These are phyloP conservation scores for Bacidia gigantensis DNA, from an alignment of 495 filamentous ascomycete species.

Conservation along the genomic window DNA sequence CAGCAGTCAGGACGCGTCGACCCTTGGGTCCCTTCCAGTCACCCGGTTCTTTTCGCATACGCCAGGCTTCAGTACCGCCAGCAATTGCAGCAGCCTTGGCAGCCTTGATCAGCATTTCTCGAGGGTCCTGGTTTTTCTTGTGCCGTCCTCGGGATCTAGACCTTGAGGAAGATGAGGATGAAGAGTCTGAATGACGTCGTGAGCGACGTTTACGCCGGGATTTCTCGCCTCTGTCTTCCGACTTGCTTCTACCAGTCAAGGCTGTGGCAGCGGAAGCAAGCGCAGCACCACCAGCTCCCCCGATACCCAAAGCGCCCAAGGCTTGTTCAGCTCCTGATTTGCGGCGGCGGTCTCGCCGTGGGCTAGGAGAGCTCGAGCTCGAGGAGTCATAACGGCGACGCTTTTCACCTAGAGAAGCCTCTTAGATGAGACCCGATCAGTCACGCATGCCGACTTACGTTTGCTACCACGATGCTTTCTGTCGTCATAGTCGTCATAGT, in stretches of 20 bases:
- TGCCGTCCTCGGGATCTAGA: conserved; percentile 32
- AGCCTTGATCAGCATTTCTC: conserved; percentile 60
- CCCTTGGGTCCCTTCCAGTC: conserved; percentile 76
- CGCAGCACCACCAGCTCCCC: conserved; percentile 38
- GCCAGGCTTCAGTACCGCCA: conserved; percentile 79
- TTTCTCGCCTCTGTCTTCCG: conserved; percentile 20
- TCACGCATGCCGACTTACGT: conserved; percentile 20
- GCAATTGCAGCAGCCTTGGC: conserved; percentile 75
- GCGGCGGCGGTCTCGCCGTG: conserved; percentile 28
- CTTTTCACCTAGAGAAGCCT: conserved; percentile 28
- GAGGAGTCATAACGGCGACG: conserved; percentile 25
- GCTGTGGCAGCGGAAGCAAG: conserved; percentile 11
- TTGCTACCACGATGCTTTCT: conserved; percentile 35
- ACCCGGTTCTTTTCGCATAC: conserved; percentile 70
- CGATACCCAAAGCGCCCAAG: conserved; percentile 51
- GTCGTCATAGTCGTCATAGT: conserved; percentile 44
- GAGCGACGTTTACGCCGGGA: conserved; percentile 34
- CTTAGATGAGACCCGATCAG: background rate
- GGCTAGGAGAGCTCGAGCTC: conserved; percentile 30
- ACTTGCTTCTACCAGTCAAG: conserved; percentile 11
- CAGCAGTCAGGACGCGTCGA: conserved; percentile 75
- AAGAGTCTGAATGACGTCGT: conserved; percentile 37
- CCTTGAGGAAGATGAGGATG: conserved; percentile 36
- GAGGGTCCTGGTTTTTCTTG: conserved; percentile 26
- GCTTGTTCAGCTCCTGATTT: conserved; percentile 66